Base-by-base conservation (phyloP, 208 protist genomes). In the Polymyxa betae region DNA sequence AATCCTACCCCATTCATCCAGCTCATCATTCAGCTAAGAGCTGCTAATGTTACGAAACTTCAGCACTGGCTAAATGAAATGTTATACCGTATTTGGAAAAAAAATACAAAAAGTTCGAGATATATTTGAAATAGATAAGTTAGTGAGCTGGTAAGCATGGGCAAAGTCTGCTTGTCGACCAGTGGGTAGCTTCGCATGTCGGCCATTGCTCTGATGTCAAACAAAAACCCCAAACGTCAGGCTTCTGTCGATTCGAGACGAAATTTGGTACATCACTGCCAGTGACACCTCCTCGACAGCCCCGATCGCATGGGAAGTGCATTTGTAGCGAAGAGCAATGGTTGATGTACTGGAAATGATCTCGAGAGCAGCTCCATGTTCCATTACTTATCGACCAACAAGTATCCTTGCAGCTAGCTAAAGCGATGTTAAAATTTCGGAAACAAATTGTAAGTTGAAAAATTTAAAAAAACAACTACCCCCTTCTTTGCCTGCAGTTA, bases 301-400 rank as follows among this genome's bases (percentile, higher is more conserved):
- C 77, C 24, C 46, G 16, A 49, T 88, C 77, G 46, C 77, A 88
- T 16, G 40, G 40, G 46, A 88, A 88, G 20, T 16, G 20, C 20
- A 16, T 40, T 29, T 40, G 20, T 29, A 88, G 46, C 46, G 46
- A 16, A 16, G 35, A 68, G 77, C 77, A 88, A 16, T 16, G 16
- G 43, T 88, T 88, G 35, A 88, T 88, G 46, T n/a, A 88, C 24
- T 88, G 40, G 77, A 88, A 88, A 88, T 88, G 77, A 29, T 88
- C 16, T 88, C 46, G 77, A 40, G n/a, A n/a, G n/a, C n/a, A n/a
- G n/a, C n/a, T n/a, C n/a, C n/a, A n/a, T n/a, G n/a, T n/a, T n/a
- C n/a, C n/a, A n/a, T n/a, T n/a, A n/a, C n/a, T n/a, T n/a, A n/a
- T n/a, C n/a, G n/a, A n/a, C n/a, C n/a, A n/a, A n/a, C n/a, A n/a